Base-by-base conservation (phyloP, 257 asterid species). In the Phtheirospermum japonicum region DNA sequence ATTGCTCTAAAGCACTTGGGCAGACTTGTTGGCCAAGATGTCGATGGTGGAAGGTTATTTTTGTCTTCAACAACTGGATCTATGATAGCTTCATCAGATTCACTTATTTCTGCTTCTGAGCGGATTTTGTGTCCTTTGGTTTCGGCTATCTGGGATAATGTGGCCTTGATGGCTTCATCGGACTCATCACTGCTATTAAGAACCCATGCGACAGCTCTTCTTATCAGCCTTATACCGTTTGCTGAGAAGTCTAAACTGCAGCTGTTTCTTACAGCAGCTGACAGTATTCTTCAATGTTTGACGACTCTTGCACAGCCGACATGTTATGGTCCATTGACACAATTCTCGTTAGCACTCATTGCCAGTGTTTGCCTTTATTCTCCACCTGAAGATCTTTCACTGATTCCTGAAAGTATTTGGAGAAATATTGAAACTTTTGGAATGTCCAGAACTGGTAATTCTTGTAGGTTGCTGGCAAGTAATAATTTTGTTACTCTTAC, bases 401-500 rank as follows among this genome's bases (percentile, higher is more conserved):
- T 92, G 72, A 79, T 92, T 71, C 96, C 97, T 50, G 94, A 85
- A 75, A 76, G 78, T 73, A 74, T 92, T 60, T 92, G 99, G 99
- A 76, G 80, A 66, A 82, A 80, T 65, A 82, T 92, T 63, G 97
- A 92, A 77, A 76, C 82, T 51, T 76, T 86, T 76, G 95, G 91
- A 65, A 67, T 61, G 75, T 80, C 83, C 43, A 71, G 64, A 72
- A 79, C 76, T 51, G 96, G 97, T 89, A 89, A 59, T 55, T 62
- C 31, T 52, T 62, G 53, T 70, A 62, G 60, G 56, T 64, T 39
- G 23, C 37, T 49, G 28, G 72, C 69, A 72, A 58, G 58, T 57
- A n/a, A n/a, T n/a, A n/a, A 53, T 67, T 32, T 59, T 49, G 19
- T 49, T 2, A 12, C 18, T 59, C 32, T 49, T 39, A 26, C 36